Percentiles rank a stretch among this genome's conserved stretches.
These are phyloP conservation scores for Fusarium graminum DNA, from an alignment of 2,329 filamentous ascomycete species.

Conservation along the genomic window DNA sequence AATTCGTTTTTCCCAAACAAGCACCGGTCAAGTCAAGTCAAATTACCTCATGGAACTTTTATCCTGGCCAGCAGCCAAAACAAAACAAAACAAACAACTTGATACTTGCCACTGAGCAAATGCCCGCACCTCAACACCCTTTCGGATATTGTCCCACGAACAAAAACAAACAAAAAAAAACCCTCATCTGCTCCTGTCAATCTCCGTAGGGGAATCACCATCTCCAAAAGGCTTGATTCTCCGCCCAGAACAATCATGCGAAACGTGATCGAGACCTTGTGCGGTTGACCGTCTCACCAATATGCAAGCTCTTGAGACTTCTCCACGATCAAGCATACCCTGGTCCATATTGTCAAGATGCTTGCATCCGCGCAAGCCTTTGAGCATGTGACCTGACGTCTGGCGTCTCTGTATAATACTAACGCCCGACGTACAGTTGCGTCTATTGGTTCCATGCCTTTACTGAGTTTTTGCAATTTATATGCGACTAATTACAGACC, in stretches of 20 bases:
- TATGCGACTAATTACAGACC: background rate
- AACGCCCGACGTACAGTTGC: slow-evolving; percentile 20
- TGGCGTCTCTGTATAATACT: slow-evolving; percentile 25
- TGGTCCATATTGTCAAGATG: slow-evolving; percentile 28
- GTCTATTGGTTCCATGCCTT: slow-evolving; percentile 20
- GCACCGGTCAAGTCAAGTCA: slow-evolving; percentile 20
- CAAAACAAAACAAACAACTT: slow-evolving; percentile 7
- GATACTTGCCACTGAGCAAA: slow-evolving; percentile 3
- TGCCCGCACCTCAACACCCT: slow-evolving; percentile 27
- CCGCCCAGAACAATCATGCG: slow-evolving; percentile 4
- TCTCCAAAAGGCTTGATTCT: background rate
- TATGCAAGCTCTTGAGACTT: slow-evolving; percentile 41
- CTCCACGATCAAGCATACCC: slow-evolving; percentile 45
- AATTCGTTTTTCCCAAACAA: slow-evolving; percentile 31
- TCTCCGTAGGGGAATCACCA: slow-evolving; percentile 3
- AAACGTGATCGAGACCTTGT: slow-evolving; percentile 37
- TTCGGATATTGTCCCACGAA: slow-evolving; percentile 4
- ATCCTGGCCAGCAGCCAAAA: slow-evolving; percentile 1
- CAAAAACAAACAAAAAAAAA: background rate
- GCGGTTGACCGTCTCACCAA: slow-evolving; percentile 24
- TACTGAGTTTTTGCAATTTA: slow-evolving; percentile 6
- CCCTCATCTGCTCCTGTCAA: slow-evolving; percentile 1
- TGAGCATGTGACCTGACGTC: slow-evolving; percentile 44
- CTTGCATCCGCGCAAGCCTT: slow-evolving; percentile 46
- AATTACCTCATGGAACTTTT: slow-evolving; percentile 18